Evolutionary conservation across 208 protist species (phyloP).

Genomic region (Leishmania aethiopica): DNA sequence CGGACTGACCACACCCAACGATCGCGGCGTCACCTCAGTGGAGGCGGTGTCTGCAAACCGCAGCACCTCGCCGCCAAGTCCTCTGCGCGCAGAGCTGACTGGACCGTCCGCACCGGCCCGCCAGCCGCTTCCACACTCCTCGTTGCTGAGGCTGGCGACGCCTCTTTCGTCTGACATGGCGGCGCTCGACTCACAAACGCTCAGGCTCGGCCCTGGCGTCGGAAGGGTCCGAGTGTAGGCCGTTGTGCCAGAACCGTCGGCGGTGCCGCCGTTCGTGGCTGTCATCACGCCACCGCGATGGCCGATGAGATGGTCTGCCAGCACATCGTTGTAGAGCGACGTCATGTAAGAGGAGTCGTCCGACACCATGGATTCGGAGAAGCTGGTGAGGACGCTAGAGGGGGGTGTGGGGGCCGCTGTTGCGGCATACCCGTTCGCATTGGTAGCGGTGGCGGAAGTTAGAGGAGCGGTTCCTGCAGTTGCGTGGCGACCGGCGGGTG

Average conservation of each 20-base stretch:
- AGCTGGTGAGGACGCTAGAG: constrained; percentile 56
- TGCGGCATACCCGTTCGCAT: background rate
- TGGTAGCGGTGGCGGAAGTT: background rate
- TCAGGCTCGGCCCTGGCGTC: constrained; percentile 6
- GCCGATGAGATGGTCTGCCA: constrained; percentile 74
- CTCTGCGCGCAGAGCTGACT: constrained; percentile 23
- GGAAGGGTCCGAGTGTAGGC: background rate
- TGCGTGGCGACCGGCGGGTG: constrained; percentile 3
- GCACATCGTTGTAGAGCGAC: constrained; percentile 85
- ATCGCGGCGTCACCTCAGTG: constrained; percentile 5
- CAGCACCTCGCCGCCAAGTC: constrained; percentile 50
- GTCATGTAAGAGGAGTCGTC: constrained; percentile 84
- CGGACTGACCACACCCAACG: constrained; percentile 15
- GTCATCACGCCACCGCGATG: constrained; percentile 5
- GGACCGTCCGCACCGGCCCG: background rate
- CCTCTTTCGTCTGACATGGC: constrained; percentile 2
- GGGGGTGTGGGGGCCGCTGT: constrained; percentile 21
- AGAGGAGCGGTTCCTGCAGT: background rate
- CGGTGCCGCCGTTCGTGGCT: background rate
- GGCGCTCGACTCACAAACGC: background rate
- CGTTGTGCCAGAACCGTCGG: background rate
- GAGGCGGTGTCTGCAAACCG: constrained; percentile 23
- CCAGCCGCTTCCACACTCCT: constrained; percentile 16
- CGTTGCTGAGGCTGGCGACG: constrained; percentile 1
- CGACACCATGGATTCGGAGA: constrained; percentile 80